Base-by-base conservation (phyloP, 2,329 filamentous ascomycete genomes). In the Dryadomyces quercus-mongolicae region DNA sequence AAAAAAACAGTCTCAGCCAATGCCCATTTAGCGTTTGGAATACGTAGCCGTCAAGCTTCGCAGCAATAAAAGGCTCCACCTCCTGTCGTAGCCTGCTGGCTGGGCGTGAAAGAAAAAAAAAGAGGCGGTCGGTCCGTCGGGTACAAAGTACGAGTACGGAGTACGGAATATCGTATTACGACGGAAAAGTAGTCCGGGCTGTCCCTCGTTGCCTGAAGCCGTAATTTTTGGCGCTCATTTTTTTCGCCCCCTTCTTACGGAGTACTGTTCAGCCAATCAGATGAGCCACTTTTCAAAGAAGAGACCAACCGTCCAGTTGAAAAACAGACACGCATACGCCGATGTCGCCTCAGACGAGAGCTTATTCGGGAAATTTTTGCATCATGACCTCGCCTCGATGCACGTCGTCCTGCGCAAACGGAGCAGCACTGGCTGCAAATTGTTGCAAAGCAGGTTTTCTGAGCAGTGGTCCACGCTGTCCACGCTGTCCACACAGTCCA, bases 291-390 rank as follows among this genome's bases (percentile, higher is more conserved):
- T 55, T 58, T 57, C 56, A 55, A 58, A 56, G 47, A 52, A n/a
- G 13, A 9, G 15, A 34, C 5, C 5, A 21, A 21, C n/a, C n/a
- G 20, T 21, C n/a, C n/a, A 46, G 20, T 5, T 21, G 40, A 43
- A 48, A 55, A n/a, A n/a, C 49, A 34, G 15, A 21, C 31, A 22
- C 31, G 31, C 48, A 25, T n/a, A n/a, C 15, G 56, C 56, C 56
- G 53, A 56, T 58, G 56, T 59, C 56, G 58, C 56, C 54, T 55
- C 42, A 18, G 20, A 16, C n/a, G 36, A 18, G 16, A 47, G 20
- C n/a, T 31, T 31, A 13, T 18, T 15, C 21, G 31, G 31, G 8
- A 49, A 38, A 50, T 2, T 50, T n/a, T n/a, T n/a, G n/a, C n/a
- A n/a, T n/a, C n/a, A n/a, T n/a, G n/a, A n/a, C n/a, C n/a, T n/a